These are phyloP conservation scores for Stachybotrys echinatus DNA, from an alignment of 2,329 filamentous ascomycete species.

Conservation along the genomic window DNA sequence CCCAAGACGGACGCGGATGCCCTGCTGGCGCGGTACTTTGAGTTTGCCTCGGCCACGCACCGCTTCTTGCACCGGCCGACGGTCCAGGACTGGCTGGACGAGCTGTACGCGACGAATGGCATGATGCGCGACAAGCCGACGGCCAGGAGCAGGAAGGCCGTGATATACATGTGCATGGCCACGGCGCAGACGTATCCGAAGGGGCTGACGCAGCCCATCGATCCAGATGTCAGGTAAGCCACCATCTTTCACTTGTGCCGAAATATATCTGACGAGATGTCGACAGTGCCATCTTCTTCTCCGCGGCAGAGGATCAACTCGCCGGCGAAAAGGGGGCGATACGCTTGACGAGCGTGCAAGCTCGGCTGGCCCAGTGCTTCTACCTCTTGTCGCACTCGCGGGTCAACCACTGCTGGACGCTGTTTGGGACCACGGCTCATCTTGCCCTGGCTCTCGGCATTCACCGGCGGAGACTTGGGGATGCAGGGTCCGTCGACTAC, in stretches of 20 bases:
- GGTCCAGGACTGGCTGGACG: slow-evolving; percentile 38
- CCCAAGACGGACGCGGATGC: slow-evolving; percentile 22
- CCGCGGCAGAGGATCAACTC: slow-evolving; percentile 30
- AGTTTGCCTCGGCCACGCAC: slow-evolving; percentile 50
- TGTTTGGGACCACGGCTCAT: slow-evolving; percentile 36
- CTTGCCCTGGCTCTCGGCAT: slow-evolving; percentile 34
- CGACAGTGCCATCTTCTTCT: slow-evolving; percentile 23
- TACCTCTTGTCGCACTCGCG: slow-evolving; percentile 39
- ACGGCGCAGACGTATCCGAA: slow-evolving; percentile 38
- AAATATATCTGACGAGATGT: not conserved
- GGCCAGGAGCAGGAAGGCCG: slow-evolving; percentile 24
- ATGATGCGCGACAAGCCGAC: slow-evolving; percentile 12
- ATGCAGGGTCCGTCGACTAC: slow-evolving; percentile 16
- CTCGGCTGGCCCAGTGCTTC: slow-evolving; percentile 34
- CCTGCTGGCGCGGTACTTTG: slow-evolving; percentile 45
- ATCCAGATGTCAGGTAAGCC: not conserved
- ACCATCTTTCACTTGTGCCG: not conserved
- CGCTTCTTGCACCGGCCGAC: slow-evolving; percentile 46
- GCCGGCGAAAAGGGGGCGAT: slow-evolving; percentile 31
- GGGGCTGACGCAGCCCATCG: not conserved
- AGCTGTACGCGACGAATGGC: slow-evolving; percentile 27
- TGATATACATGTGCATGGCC: slow-evolving; percentile 46
- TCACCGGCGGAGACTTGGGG: slow-evolving; percentile 21
- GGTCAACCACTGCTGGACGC: slow-evolving; percentile 41
- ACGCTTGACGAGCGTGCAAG: slow-evolving; percentile 33